Evolutionary conservation across 2,329 filamentous ascomycete species (phyloP).

Genomic region (Exophiala xenobiotica): DNA sequence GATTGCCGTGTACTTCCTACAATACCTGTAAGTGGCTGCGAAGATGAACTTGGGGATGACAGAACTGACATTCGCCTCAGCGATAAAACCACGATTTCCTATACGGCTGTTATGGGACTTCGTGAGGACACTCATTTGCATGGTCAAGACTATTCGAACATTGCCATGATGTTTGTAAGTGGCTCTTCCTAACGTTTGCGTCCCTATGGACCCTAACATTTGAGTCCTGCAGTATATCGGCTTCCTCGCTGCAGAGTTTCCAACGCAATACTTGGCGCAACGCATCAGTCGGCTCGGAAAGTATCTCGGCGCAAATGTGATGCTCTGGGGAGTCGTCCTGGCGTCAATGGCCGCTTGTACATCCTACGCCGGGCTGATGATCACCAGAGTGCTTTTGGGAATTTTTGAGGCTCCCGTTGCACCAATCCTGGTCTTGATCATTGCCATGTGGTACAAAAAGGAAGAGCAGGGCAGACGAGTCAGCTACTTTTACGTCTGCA

Average conservation of each 20-base stretch:
- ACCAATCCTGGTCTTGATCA: conserved; percentile 53
- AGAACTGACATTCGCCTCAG: not conserved
- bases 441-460: conserved; percentile 54
- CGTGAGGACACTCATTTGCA: conserved; percentile 51
- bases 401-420: conserved; percentile 51
- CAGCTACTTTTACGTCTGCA: conserved; percentile 32
- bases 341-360: conserved; percentile 45
- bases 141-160: conserved; percentile 52
- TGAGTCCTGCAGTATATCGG: conserved; percentile 45
- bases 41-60: not conserved
- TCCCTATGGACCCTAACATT: not conserved
- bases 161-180: conserved; percentile 51
- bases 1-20: conserved; percentile 36
- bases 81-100: conserved; percentile 40
- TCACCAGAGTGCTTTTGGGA: conserved; percentile 49
- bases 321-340: conserved; percentile 45
- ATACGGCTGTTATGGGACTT: conserved; percentile 60
- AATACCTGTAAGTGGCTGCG: conserved; percentile 29
- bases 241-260: conserved; percentile 46
- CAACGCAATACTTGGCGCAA: conserved; percentile 39
- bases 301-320: conserved; percentile 22
- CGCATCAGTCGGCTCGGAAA: conserved; percentile 32
- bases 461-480: conserved; percentile 34
- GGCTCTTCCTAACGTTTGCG: too few relatives aligned
- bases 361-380: conserved; percentile 45